Conservation (phyloP, 106 monocot species). For the Allium cepa region DNA sequence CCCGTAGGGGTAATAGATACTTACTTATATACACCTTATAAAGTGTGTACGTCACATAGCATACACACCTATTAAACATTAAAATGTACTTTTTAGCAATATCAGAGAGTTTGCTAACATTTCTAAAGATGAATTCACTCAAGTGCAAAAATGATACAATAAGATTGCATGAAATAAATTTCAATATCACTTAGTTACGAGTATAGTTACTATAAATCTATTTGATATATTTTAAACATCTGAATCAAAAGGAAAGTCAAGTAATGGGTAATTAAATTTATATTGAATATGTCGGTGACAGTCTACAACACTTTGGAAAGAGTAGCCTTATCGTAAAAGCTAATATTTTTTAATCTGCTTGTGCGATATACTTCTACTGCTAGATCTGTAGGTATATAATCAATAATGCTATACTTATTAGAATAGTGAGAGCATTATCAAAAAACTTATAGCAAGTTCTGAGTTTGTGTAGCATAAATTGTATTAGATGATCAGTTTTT, state of each 20-base stretch:
- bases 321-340: too few relatives aligned
- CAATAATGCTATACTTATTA: too few relatives aligned
- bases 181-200: not conserved
- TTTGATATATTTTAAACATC: not conserved
- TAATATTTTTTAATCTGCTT: too few relatives aligned
- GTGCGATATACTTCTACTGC: too few relatives aligned
- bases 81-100: constrained; percentile 31
- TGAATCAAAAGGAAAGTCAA: not conserved
- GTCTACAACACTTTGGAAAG: too few relatives aligned
- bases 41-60: not conserved
- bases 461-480: too few relatives aligned
- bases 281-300: too few relatives aligned
- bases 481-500: too few relatives aligned
- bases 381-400: too few relatives aligned
- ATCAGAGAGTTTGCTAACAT: constrained; percentile 33
- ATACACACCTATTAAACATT: not conserved
- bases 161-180: constrained; percentile 29
- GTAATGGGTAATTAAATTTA: too few relatives aligned
- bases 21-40: not conserved
- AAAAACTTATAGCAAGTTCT: too few relatives aligned
- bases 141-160: constrained; percentile 84
- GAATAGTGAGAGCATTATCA: too few relatives aligned
- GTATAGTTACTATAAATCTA: not conserved
- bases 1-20: not conserved
- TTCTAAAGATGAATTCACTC: constrained; percentile 45